Base-by-base conservation (phyloP, 148 eudicot species). In the Nepenthes mirabilis region DNA sequence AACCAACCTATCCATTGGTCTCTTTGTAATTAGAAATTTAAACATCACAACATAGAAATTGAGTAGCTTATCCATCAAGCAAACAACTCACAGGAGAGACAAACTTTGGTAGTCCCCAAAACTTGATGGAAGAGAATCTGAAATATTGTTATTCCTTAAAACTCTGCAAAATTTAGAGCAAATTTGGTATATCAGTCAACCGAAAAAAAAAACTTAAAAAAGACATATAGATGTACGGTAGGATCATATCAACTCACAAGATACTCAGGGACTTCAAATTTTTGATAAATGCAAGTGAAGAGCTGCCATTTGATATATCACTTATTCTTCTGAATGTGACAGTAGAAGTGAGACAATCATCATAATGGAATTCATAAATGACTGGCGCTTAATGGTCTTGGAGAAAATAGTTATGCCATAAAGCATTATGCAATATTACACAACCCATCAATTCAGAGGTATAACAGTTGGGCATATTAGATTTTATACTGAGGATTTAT, bases 141-240 rank as follows among this genome's bases (percentile, higher is more conserved):
- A 85, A 62, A 91, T 78, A 69, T 82, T 80, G 75, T 77, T 78
- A 68, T 91, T 80, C 73, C 81, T 73, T 61, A 93, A 75, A 70
- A 81, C 57, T 70, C 96, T 91, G 72, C 65, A 50, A n/a, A 37
- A 47, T 9, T 70, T 49, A 7, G 34, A 1, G 36, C 37, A 33
- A 36, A 33, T 32, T 37, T 52, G 5, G n/a, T 3, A 37, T 2
- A 36, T 12, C 32, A 52, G 55, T 1, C 55, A 14, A 0, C 5
- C 49, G 58, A 33, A 52, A 13, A 9, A 14, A 14, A 14, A 36
- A 35, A 52, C 36, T 33, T 14, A 2, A 33, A 33, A 34, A 34
- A 5, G 36, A 35, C 7, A 4, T 33, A 7, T 48, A 35, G 32
- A 49, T 9, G 4, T 13, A 48, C 52, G 48, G 55, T 10, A 34